Conservation (phyloP, 116 monocot genomes). For the Posidonia oceanica region DNA sequence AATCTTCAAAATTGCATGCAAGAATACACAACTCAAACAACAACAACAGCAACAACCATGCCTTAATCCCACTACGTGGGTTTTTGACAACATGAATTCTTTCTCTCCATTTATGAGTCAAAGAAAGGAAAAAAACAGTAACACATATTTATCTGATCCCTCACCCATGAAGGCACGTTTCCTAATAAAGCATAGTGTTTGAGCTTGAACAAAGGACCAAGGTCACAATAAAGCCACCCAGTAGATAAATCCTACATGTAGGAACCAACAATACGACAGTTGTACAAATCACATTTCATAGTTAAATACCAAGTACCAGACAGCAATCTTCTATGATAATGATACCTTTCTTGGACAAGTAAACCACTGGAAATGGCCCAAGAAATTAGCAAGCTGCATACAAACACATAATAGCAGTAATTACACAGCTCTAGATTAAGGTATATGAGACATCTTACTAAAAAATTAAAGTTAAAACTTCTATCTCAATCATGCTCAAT, state of each 20-base stretch:
- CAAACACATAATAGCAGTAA: background rate
- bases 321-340: background rate
- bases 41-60: no score
- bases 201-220: constrained; percentile 86
- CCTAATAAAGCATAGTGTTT: constrained; percentile 41
- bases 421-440: background rate
- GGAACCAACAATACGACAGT: constrained; percentile 4
- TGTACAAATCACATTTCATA: background rate
- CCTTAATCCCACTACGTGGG: no score
- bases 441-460: no score
- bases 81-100: no score
- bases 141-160: background rate
- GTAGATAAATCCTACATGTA: constrained; percentile 81
- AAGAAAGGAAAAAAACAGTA: no score
- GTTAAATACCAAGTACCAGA: background rate
- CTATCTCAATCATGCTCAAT: no score
- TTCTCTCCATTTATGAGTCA: no score
- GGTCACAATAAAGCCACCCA: constrained; percentile 98
- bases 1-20: no score
- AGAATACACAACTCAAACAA: no score
- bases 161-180: constrained; percentile 66
- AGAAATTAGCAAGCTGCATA: constrained; percentile 67
- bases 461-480: no score
- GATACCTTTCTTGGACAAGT: constrained; percentile 95
- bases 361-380: constrained; percentile 84